These are phyloP conservation scores for Eucommia ulmoides DNA, from an alignment of 257 asterid genomes.

Conservation along the genomic window DNA sequence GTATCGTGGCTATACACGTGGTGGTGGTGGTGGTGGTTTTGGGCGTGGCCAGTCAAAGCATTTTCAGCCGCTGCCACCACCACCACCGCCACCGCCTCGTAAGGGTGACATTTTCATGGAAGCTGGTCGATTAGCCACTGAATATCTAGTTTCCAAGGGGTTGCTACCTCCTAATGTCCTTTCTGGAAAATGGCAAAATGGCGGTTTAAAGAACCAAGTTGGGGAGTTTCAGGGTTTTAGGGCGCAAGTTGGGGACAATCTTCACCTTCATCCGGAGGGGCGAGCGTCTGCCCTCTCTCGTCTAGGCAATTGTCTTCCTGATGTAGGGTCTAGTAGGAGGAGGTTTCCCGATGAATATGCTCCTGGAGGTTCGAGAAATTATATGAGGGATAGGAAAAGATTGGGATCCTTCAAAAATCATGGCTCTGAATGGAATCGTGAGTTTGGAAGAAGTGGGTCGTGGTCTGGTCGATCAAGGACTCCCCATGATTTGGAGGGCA, in stretches of 20 bases:
- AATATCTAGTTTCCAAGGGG: slow-evolving; percentile 72
- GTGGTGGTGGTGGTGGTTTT: slow-evolving; percentile 65
- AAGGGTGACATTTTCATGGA: slow-evolving; percentile 57
- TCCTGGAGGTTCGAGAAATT: slow-evolving; percentile 30
- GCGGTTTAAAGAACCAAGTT: slow-evolving; percentile 34
- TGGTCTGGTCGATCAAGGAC: slow-evolving; percentile 38
- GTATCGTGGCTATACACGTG: slow-evolving; percentile 44
- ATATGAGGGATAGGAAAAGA: slow-evolving; percentile 55
- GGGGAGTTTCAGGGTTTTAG: slow-evolving; percentile 25
- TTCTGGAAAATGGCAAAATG: slow-evolving; percentile 56
- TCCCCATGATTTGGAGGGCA: slow-evolving; percentile 25
- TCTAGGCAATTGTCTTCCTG: slow-evolving; percentile 35
- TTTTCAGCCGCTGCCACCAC: slow-evolving; percentile 47
- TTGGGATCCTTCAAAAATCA: slow-evolving; percentile 36
- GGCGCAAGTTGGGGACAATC: slow-evolving; percentile 29
- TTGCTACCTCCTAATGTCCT: slow-evolving; percentile 58
- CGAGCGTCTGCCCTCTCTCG: slow-evolving; percentile 62
- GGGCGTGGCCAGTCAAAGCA: slow-evolving; percentile 57
- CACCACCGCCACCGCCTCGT: slow-evolving; percentile 28
- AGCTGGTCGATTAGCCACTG: slow-evolving; percentile 91
- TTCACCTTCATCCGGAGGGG: slow-evolving; percentile 22
- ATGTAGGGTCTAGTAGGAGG: slow-evolving; percentile 42
- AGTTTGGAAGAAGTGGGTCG: slow-evolving; percentile 43
- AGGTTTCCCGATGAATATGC: slow-evolving; percentile 45
- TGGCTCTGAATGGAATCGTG: slow-evolving; percentile 44